phyloP scores from a whole-genome alignment of 176 grass and related monocot genomes.

The Eragrostis curvula region DNA sequence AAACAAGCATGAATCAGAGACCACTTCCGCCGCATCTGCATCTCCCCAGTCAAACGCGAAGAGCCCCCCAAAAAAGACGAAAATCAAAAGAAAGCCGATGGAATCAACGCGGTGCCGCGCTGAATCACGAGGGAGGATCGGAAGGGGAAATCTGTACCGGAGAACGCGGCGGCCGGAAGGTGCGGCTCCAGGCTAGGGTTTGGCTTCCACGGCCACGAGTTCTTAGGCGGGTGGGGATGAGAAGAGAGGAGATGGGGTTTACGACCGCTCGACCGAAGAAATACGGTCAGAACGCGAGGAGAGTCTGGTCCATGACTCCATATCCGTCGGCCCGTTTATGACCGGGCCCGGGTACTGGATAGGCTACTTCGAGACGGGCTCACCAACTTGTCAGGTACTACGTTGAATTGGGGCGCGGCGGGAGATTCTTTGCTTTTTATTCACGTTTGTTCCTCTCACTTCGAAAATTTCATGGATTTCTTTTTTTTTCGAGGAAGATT shows the following conservation, averaged over 20 bases:
- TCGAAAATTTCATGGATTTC: no score
- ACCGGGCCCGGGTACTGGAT: neutral
- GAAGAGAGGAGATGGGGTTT: slow-evolving; percentile 23
- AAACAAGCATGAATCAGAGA: neutral
- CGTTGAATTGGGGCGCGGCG: no score
- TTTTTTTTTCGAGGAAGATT: no score
- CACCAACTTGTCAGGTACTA: no score
- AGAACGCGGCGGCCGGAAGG: neutral
- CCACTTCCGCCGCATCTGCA: neutral
- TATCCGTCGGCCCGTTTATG: neutral
- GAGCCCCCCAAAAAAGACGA: neutral
- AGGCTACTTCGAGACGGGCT: no score
- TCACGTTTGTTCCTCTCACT: no score
- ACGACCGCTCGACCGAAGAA: slow-evolving; percentile 25
- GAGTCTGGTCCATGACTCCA: neutral
- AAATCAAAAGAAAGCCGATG: neutral
- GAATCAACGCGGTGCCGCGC: neutral
- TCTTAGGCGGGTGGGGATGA: neutral
- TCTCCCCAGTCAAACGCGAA: neutral
- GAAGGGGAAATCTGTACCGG: neutral
- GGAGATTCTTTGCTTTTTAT: no score
- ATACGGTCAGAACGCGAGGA: neutral
- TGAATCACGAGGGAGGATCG: neutral
- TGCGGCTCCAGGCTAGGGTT: slow-evolving; percentile 42
- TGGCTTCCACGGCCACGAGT: neutral